Percentiles rank a stretch among this genome's conserved stretches.
phyloP scores from a whole-genome alignment of 225 moss, liverwort and hornwort genomes.

The Polytrichum commune region DNA sequence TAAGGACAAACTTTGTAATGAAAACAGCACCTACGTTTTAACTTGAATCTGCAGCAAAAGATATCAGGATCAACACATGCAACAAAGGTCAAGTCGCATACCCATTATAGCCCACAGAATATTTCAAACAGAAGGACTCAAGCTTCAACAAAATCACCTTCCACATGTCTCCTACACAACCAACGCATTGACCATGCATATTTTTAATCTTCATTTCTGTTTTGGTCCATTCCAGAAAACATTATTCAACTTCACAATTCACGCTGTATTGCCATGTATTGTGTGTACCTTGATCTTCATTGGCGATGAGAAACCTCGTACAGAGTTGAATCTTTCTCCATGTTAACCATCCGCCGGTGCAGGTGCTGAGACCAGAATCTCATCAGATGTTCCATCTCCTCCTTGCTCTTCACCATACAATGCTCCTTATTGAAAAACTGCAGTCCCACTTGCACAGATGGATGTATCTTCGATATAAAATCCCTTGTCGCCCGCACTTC shows the following conservation, averaged over 20 bases:
- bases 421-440: conserved; percentile 7
- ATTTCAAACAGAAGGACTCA: too few relatives aligned
- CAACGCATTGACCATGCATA: too few relatives aligned
- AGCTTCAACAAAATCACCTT: too few relatives aligned
- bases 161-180: too few relatives aligned
- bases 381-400: conserved; percentile 14
- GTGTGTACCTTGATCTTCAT: conserved; percentile 1
- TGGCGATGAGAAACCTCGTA: conserved; percentile 12
- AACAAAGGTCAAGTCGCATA: too few relatives aligned
- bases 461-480: conserved; percentile 1
- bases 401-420: conserved; percentile 6
- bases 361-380: conserved; percentile 13
- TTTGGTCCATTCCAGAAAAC: too few relatives aligned
- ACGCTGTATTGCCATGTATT: not conserved
- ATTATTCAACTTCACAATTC: too few relatives aligned
- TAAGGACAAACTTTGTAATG: conserved; percentile 55
- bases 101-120: too few relatives aligned
- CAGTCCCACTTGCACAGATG: conserved; percentile 5
- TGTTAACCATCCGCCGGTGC: conserved; percentile 12
- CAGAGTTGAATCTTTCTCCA: conserved; percentile 12
- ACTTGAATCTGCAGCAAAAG: conserved; percentile 58
- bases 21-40: conserved; percentile 76
- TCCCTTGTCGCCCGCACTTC: conserved; percentile 5
- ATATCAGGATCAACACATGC: too few relatives aligned
- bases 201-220: too few relatives aligned